A percentile compares a stretch with the other conserved stretches of the same genome.
phyloP scores from a whole-genome alignment of 192 early-diverging fungal genomes.

The Pilaira anomala region DNA sequence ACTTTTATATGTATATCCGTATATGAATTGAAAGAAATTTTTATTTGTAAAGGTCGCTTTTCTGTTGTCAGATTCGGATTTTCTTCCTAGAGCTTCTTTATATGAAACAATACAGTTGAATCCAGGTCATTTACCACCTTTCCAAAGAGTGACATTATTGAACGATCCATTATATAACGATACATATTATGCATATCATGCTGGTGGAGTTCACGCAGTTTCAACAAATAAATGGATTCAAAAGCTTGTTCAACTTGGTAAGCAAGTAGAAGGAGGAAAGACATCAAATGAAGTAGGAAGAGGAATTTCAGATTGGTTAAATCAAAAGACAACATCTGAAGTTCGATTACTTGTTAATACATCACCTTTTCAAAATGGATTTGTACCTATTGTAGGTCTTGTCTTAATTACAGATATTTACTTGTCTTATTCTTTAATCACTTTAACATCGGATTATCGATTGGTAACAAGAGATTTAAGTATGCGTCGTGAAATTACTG shows the following conservation, averaged over 20 bases:
- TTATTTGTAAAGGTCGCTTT: neutral
- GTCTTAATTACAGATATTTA: constrained; percentile 60
- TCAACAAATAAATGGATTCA: constrained; percentile 56
- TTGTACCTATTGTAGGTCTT: constrained; percentile 56
- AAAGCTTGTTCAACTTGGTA: constrained; percentile 23
- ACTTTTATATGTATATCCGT: no score
- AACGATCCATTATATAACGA: constrained; percentile 58
- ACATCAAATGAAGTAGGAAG: constrained; percentile 10
- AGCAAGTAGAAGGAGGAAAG: constrained; percentile 23
- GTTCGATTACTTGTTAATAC: constrained; percentile 18
- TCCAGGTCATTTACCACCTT: neutral
- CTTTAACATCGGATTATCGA: constrained; percentile 52
- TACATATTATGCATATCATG: constrained; percentile 68
- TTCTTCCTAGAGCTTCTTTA: constrained; percentile 40
- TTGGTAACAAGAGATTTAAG: constrained; percentile 27
- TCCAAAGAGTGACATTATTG: constrained; percentile 48
- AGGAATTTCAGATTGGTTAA: constrained; percentile 21
- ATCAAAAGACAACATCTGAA: constrained; percentile 29
- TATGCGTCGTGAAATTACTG: constrained; percentile 15
- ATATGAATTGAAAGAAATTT: no score
- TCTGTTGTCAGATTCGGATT: constrained; percentile 11
- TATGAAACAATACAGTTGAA: constrained; percentile 52
- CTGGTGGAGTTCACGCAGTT: constrained; percentile 65
- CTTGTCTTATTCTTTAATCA: constrained; percentile 68
- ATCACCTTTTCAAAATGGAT: constrained; percentile 26